Evolutionary conservation across 2,329 filamentous ascomycete species (phyloP).

Genomic region (Cadophora malorum): DNA sequence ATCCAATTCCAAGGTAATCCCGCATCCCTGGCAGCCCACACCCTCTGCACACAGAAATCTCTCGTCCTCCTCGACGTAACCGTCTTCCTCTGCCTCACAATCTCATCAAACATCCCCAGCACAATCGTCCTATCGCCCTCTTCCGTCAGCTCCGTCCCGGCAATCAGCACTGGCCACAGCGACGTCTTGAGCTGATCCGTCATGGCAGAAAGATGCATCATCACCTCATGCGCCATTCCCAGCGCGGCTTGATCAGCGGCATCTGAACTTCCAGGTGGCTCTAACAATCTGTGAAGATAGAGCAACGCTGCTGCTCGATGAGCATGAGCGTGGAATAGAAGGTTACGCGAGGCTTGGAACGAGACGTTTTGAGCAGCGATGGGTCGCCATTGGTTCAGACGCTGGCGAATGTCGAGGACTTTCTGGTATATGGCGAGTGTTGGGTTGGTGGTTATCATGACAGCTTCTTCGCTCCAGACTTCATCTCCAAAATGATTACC

Average conservation of each 20-base stretch:
- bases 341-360: conserved; percentile 40
- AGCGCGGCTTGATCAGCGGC: conserved; percentile 40
- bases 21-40: conserved; percentile 43
- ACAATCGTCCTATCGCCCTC: conserved; percentile 39
- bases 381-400: conserved; percentile 41
- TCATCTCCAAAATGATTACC: neutral
- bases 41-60: conserved; percentile 40
- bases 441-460: conserved; percentile 2
- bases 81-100: conserved; percentile 40
- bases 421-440: conserved; percentile 22
- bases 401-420: conserved; percentile 34
- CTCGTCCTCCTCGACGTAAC: conserved; percentile 41
- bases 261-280: conserved; percentile 35
- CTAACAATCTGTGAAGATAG: conserved; percentile 42
- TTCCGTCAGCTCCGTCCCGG: conserved; percentile 41
- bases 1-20: conserved; percentile 45
- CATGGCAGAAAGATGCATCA: conserved; percentile 39
- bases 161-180: conserved; percentile 45
- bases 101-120: conserved; percentile 40
- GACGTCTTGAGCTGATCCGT: conserved; percentile 43
- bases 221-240: conserved; percentile 43
- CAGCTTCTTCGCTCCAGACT: conserved; percentile 10
- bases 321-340: conserved; percentile 43
- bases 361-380: conserved; percentile 34
- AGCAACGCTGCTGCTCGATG: conserved; percentile 41